Percentiles rank a stretch among this genome's conserved stretches.
phyloP scores from a whole-genome alignment of 1,284 basidiomycete genomes.

The Lignosus rhinocerotis region DNA sequence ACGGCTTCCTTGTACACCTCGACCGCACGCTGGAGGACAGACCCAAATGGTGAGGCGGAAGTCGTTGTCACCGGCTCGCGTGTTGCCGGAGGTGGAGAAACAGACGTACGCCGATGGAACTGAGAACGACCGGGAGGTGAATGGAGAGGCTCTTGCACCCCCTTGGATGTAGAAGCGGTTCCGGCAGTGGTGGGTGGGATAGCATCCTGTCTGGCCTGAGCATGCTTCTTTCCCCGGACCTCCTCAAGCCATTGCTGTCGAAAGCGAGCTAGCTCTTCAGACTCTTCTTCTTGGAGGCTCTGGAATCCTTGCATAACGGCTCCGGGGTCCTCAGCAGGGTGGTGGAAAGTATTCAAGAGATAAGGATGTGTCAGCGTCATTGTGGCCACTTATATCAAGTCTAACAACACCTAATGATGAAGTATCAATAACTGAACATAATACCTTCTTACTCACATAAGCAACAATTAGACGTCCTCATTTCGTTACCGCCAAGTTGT shows the following conservation, averaged over 20 bases:
- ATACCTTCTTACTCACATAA: neutral
- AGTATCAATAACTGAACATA: neutral
- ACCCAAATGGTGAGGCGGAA: constrained; percentile 30
- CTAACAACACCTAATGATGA: neutral
- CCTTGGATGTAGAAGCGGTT: neutral
- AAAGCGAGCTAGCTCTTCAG: constrained; percentile 63
- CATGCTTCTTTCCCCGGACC: constrained; percentile 46
- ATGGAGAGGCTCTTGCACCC: neutral
- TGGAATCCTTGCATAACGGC: constrained; percentile 4
- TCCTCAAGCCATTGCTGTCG: constrained; percentile 76
- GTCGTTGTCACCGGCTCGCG: neutral
- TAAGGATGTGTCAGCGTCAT: constrained; percentile 1
- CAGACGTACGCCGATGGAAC: constrained; percentile 3
- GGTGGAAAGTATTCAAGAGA: constrained; percentile 9
- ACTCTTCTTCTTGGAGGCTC: constrained; percentile 30
- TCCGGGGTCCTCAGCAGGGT: constrained; percentile 9
- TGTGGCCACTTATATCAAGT: neutral
- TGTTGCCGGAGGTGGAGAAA: neutral
- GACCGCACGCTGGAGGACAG: constrained; percentile 50
- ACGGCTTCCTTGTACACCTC: constrained; percentile 71
- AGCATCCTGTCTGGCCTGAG: constrained; percentile 3
- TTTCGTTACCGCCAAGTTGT: constrained; percentile 4
- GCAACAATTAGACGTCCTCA: neutral
- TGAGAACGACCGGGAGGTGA: constrained; percentile 4
- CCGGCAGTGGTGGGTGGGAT: neutral